Base-by-base conservation (phyloP, 768 basidiomycete species). In the Pleurotus tuoliensis region DNA sequence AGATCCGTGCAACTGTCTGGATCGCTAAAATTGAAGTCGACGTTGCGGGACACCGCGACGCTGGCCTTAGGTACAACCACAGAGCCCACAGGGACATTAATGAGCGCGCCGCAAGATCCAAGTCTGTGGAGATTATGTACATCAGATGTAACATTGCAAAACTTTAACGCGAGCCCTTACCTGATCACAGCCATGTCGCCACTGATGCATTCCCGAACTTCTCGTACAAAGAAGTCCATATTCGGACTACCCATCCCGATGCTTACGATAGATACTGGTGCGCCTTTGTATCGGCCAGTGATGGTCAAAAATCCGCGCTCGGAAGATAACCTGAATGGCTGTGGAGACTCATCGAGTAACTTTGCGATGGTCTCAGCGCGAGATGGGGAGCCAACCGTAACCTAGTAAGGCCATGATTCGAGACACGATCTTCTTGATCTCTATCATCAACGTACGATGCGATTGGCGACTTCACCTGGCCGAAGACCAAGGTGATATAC, bases 191-290 rank as follows among this genome's bases (percentile, higher is more conserved):
- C 67, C 74, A 83, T 74, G 66, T 83, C 81, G 13, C 90, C 90
- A 57, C 68, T 76, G 39, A 90, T 67, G 61, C 86, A 85, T 68
- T 92, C 91, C 59, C 90, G 78, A 22, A 80, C 82, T 71, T 93
- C 90, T 59, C 90, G 82, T 18, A 93, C 81, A 67, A 92, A 90
- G 71, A 92, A 93, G 69, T 93, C 91, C 73, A 86, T 87, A 71
- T 90, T 92, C 0, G 90, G 82, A 58, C 73, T 76, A 16, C 91
- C 91, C 91, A 92, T 93, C 11, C 91, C 91, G 55, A 92, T 91
- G 61, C 86, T 87, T 41, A 90, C 74, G 40, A 92, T 80, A 5
- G 86, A 88, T 25, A 92, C 68, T 6, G 89, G 88, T 13, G 78
- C 68, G 47, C 80, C 80, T 44, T 75, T 76, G 68, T 83, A 88